A percentile compares a stretch with the other conserved stretches of the same genome.
Evolutionary conservation across 2,329 filamentous ascomycete species (phyloP).

Genomic region (Fusarium liriodendri): DNA sequence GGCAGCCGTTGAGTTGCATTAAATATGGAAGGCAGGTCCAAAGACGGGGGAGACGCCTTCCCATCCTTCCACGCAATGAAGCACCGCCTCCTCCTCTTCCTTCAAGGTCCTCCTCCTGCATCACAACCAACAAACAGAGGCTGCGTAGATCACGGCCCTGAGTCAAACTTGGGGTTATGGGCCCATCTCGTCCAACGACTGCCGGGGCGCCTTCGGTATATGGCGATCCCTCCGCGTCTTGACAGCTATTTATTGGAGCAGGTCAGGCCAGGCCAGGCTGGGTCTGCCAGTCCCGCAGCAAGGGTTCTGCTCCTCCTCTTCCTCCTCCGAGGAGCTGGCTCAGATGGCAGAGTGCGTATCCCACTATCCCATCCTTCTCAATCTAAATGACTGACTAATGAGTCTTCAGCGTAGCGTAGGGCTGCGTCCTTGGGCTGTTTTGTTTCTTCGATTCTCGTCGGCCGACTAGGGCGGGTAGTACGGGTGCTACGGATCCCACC

Average conservation of each 20-base stretch:
- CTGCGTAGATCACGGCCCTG: background rate
- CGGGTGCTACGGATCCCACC: background rate
- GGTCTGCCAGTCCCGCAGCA: background rate
- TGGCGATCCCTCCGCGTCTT: background rate
- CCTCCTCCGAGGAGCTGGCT: background rate
- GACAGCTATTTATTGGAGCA: background rate
- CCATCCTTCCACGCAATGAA: background rate
- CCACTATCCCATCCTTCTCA: background rate
- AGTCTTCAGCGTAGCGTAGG: background rate
- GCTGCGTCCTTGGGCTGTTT: background rate
- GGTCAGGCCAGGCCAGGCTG: background rate
- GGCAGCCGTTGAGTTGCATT: conserved; percentile 1
- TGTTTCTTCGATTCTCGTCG: background rate
- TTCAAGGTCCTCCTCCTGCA: background rate
- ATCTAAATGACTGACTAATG: background rate
- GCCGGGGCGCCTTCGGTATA: background rate
- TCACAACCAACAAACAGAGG: background rate
- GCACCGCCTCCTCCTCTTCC: background rate
- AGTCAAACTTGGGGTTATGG: background rate
- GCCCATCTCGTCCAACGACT: background rate
- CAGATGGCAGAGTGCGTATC: background rate
- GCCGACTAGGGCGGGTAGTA: background rate
- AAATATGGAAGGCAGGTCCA: background rate
- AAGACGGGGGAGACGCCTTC: background rate
- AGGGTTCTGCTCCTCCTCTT: background rate